Evolutionary conservation across 768 basidiomycete genomes (phyloP), one percentile per base, ranked within the genome.

Genomic region (Termitomyces eurrhizus): DNA sequence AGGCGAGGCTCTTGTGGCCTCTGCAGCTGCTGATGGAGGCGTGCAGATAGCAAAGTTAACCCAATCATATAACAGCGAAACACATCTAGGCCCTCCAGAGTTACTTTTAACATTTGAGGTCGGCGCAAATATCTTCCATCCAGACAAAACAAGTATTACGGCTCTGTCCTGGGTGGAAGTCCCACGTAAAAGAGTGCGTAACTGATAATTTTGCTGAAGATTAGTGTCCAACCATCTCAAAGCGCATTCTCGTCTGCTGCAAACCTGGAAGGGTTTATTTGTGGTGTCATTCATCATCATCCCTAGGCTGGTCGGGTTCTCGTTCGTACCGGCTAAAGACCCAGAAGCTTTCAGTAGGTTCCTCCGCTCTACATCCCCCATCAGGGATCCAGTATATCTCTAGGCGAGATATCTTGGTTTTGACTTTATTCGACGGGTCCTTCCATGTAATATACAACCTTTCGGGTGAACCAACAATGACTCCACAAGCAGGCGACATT

Each of bases 351-450:
- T 88, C 84, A 16, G 69, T 74, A 16, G 83, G 81, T 21, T 86
- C 88, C 11, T 89, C 89, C 0, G 70, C 81, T 9, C 76, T 90
- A 41, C 78, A 82, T 56, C 81, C 80, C 4, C 74, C 84, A 21
- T 81, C 87, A 14, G 90, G 91, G 0, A 69, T 90, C 36, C 69
- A 77, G 16, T 89, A 90, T 69, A 65, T 81, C 18, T 69, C 64
- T 4, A 68, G 72, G 18, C 72, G 73, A 36, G 90, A 92, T 66
- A 62, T 73, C 1, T 74, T 90, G 36, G 58, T 90, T 21, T 62
- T 91, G 41, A 77, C 84, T 4, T 76, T 92, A 18, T 78, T 80
- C 41, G 91, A 93, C 64, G 92, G 91, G 0, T 86, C 88, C 9
- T 79, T 90, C 66, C 85, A 89, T 67, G 80, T 80, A 52, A 69